phyloP scores from a whole-genome alignment of 2,329 filamentous ascomycete species.

The Colletotrichum godetiae region DNA sequence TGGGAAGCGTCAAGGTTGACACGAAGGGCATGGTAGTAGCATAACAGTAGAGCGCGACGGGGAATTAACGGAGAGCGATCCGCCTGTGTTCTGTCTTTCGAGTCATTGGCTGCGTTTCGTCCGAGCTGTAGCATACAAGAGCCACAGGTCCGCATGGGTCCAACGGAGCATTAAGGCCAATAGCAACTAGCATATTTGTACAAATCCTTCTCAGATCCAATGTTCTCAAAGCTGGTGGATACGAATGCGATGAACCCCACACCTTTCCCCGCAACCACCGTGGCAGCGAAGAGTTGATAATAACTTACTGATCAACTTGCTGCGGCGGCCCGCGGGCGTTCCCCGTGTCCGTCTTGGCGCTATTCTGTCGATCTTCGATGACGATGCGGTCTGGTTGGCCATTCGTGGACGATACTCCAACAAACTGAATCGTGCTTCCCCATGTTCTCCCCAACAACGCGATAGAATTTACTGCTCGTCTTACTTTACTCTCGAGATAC shows the following conservation, averaged over 20 bases:
- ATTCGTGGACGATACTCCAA: background rate
- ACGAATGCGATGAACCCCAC: constrained; percentile 2
- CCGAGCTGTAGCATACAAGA: background rate
- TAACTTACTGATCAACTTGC: constrained; percentile 17
- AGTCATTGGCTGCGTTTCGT: constrained; percentile 3
- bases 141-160: background rate
- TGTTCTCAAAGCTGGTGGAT: background rate
- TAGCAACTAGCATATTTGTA: background rate
- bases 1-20: background rate
- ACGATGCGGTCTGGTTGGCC: background rate
- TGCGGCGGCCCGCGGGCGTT: background rate
- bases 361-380: background rate
- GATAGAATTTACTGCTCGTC: background rate
- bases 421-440: background rate
- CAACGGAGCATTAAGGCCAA: background rate
- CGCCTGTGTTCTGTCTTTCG: background rate
- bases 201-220: background rate
- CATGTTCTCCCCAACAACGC: background rate
- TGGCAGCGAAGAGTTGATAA: background rate
- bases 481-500: background rate
- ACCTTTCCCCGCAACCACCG: background rate
- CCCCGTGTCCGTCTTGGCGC: constrained; percentile 1
- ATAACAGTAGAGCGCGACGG: background rate
- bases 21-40: background rate
- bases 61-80: background rate